Conservation (phyloP, 495 filamentous ascomycete species). For the Trypethelium eluteriae region DNA sequence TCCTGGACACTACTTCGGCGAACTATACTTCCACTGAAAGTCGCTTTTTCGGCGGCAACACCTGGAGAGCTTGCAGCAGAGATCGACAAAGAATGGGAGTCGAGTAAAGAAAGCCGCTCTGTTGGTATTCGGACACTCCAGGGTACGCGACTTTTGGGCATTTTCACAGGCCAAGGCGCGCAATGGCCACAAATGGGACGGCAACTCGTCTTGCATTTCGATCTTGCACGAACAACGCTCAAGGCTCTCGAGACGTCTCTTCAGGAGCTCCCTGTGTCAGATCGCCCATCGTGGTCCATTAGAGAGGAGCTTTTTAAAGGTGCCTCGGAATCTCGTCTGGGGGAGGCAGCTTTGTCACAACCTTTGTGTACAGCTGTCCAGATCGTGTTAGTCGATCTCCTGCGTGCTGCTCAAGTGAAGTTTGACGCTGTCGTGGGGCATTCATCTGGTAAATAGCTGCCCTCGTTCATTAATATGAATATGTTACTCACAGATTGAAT, state of each 20-base stretch:
- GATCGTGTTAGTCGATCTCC: constrained; percentile 5
- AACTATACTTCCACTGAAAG: background rate
- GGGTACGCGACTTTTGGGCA: constrained; percentile 3
- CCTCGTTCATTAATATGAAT: no score
- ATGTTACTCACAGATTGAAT: no score
- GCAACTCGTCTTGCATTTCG: constrained; percentile 21
- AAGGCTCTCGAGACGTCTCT: constrained; percentile 25
- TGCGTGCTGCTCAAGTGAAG: background rate
- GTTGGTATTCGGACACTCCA: constrained; percentile 4
- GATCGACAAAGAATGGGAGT: background rate
- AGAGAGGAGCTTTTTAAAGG: constrained; percentile 20
- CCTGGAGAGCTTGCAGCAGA: background rate
- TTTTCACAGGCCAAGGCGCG: constrained; percentile 39
- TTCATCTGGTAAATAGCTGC: background rate
- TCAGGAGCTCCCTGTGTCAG: constrained; percentile 25
- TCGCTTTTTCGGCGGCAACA: background rate
- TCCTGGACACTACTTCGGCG: constrained; percentile 10
- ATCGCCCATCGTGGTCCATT: constrained; percentile 45
- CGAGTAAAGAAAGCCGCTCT: background rate
- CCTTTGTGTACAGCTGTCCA: constrained; percentile 40
- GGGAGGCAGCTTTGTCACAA: constrained; percentile 40
- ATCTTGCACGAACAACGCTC: constrained; percentile 32
- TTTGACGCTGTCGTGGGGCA: constrained; percentile 15
- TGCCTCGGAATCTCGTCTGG: constrained; percentile 28
- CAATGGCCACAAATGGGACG: constrained; percentile 59